Percentiles rank a stretch among this genome's conserved stretches.
Evolutionary conservation across 352 stramenopile genomes (phyloP).

Genomic region (Phytophthora pinifolia): DNA sequence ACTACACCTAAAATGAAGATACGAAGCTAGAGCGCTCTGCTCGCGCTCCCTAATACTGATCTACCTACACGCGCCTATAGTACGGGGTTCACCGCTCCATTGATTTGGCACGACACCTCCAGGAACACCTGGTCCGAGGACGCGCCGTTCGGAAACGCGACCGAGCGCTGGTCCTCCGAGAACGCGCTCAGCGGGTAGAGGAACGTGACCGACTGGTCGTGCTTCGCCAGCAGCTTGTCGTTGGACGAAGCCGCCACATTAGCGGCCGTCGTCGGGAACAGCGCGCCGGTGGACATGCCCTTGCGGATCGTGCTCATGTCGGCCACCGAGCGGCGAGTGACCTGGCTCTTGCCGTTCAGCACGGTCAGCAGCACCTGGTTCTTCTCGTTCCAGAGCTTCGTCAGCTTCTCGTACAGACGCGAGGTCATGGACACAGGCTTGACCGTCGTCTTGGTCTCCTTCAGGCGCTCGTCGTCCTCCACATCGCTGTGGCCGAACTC

Average conservation of each 20-base stretch:
- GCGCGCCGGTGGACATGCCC: slow-evolving; percentile 58
- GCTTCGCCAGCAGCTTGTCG: slow-evolving; percentile 34
- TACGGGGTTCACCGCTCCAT: slow-evolving; percentile 31
- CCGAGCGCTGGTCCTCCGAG: slow-evolving; percentile 46
- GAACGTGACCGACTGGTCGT: slow-evolving; percentile 79
- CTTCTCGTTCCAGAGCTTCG: slow-evolving; percentile 82
- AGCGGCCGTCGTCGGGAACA: slow-evolving; percentile 58
- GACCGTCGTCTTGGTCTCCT: slow-evolving; percentile 29
- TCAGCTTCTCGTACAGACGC: slow-evolving; percentile 78
- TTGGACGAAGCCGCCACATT: slow-evolving; percentile 27
- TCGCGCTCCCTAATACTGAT: slow-evolving; percentile 38
- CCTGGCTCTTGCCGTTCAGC: slow-evolving; percentile 66
- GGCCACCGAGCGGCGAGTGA: slow-evolving; percentile 68
- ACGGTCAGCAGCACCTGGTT: slow-evolving; percentile 83
- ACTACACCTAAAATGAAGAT: slow-evolving; percentile 31
- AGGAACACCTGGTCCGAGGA: slow-evolving; percentile 65
- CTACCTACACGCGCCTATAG: slow-evolving; percentile 27
- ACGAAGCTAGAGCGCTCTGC: slow-evolving; percentile 33
- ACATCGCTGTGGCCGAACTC: slow-evolving; percentile 62
- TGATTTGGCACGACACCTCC: slow-evolving; percentile 80
- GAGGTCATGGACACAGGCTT: slow-evolving; percentile 61
- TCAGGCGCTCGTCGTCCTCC: slow-evolving; percentile 43
- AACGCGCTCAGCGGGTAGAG: slow-evolving; percentile 86
- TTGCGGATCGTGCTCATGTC: slow-evolving; percentile 85
- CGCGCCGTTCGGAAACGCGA: slow-evolving; percentile 26